Evolutionary conservation across 371 early-diverging fungal genomes (phyloP), one percentile per base, ranked within the genome.

Genomic region (Actinomucor elegans): DNA sequence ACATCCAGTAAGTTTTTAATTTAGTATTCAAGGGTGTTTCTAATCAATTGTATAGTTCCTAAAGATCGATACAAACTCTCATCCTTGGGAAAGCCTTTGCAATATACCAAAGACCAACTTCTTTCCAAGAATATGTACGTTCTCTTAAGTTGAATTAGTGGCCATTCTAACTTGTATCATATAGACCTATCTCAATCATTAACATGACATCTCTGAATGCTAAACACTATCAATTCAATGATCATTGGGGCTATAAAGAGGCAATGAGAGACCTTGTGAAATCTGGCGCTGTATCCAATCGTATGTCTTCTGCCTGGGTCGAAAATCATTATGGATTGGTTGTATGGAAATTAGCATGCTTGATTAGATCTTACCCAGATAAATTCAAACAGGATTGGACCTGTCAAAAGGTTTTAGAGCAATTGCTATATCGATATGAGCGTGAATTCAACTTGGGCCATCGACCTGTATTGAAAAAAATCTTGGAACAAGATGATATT

Each of bases 341-440:
- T 52, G 77, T 89, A 0, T 90, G 90, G 91, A 90, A 90, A 54
- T 44, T 87, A 1, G 90, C 91, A 0, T 66, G 79, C 35, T 55
- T 81, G 57, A 70, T 80, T 24, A 68, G 88, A 37, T 69, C 77
- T 0, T 88, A 73, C 69, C 89, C 90, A 5, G 40, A 70, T 9
- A 31, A 66, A 10, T 69, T 71, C 24, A 11, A 11, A 1, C 41
- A 45, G 4, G 66, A 67, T 52, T 89, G 87, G 79, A 67, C 44
- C n/a, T 64, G 69, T 4, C 29, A 52, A 10, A 64, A 59, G 24
- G 78, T 91, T 0, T 12, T 85, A 9, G 59, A 82, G 5, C 89
- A 90, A 51, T 66, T 93, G 7, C 37, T 60, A 6, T 89, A 82
- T 42, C 17, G 87, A 56, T 90, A 90, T 49, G 89, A 90, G 53